Evolutionary conservation across 441 rosid species (phyloP), one percentile per base, ranked within the genome.

Genomic region (Dalechampia spathulata): DNA sequence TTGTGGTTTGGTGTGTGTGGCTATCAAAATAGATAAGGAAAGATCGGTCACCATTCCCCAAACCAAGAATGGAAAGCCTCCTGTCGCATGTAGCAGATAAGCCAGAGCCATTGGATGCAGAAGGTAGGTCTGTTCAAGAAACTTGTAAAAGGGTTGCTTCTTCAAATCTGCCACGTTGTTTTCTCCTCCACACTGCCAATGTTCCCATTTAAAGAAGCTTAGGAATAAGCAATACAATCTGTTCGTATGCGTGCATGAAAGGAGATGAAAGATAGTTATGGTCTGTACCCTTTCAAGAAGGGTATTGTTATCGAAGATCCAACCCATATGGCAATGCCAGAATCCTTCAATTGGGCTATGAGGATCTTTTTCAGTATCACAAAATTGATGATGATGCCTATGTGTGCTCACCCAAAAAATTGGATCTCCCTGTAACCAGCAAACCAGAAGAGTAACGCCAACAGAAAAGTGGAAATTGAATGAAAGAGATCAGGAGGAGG

Each of bases 371-470:
- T 87, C 93, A 4, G 98, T 82, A 78, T 91, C 98, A 67, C 87
- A 79, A 45, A 75, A 83, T 69, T 83, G 85, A 69, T 91, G 98
- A 60, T 91, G 96, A 58, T 82, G 79, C 70, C 98, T 83, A 62
- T 91, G 98, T 14, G 92, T 83, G 78, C 98, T 87, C 41, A 83
- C 96, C 96, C 97, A 90, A 70, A 77, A 85, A 67, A 85, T 90
- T 22, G 97, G 97, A 44, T 78, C 65, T 55, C 96, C 91, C 96
- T 87, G 75, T 49, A 64, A 30, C 25, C 41, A 36, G 26, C 48
- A 32, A 59, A 61, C n/a, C 27, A 47, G 28, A 30, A 46, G 14
- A 45, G 38, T 14, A 8, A 54, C 12, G n/a, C 9, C 19, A n/a
- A 28, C 14, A 39, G 19, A 34, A 7, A 16, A n/a, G 16, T n/a